These are phyloP conservation scores for Pulveroboletus sp. DNA, from an alignment of 768 basidiomycete species.

Conservation along the genomic window DNA sequence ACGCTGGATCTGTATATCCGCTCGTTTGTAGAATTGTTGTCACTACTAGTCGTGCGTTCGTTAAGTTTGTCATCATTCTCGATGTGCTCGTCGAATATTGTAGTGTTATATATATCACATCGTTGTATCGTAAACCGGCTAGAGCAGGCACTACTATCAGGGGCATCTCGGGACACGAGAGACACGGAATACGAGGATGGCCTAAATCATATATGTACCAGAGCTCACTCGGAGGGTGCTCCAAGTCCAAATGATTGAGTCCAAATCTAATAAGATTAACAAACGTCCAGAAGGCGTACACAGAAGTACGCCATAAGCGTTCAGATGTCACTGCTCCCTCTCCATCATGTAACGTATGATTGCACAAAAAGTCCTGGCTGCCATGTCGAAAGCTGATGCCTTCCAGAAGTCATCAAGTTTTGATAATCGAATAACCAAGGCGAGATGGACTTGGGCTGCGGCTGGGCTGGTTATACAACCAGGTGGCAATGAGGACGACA, in stretches of 20 bases:
- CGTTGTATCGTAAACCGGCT: constrained; percentile 26
- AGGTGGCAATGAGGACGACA: constrained; percentile 85
- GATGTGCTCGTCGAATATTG: constrained; percentile 16
- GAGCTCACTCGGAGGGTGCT: constrained; percentile 14
- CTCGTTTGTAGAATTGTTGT: constrained; percentile 16
- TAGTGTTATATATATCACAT: constrained; percentile 28
- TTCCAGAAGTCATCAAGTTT: constrained; percentile 15
- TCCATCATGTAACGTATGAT: constrained; percentile 2
- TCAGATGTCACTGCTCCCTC: constrained; percentile 6
- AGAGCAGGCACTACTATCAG: constrained; percentile 7
- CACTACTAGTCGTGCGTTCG: background rate
- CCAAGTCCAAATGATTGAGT: constrained; percentile 22
- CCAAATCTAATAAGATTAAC: constrained; percentile 25
- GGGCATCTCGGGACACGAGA: constrained; percentile 4
- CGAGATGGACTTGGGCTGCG: constrained; percentile 34
- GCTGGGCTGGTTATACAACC: constrained; percentile 80
- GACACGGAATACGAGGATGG: constrained; percentile 13
- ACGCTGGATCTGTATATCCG: constrained; percentile 15
- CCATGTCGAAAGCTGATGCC: background rate
- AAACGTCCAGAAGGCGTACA: constrained; percentile 24
- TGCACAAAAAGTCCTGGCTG: constrained; percentile 1
- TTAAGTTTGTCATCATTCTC: constrained; percentile 1
- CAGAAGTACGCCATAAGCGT: constrained; percentile 19
- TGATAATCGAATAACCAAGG: constrained; percentile 26
- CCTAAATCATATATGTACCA: constrained; percentile 23